Base-by-base conservation (phyloP, 495 filamentous ascomycete species). In the Neurospora cerealis region DNA sequence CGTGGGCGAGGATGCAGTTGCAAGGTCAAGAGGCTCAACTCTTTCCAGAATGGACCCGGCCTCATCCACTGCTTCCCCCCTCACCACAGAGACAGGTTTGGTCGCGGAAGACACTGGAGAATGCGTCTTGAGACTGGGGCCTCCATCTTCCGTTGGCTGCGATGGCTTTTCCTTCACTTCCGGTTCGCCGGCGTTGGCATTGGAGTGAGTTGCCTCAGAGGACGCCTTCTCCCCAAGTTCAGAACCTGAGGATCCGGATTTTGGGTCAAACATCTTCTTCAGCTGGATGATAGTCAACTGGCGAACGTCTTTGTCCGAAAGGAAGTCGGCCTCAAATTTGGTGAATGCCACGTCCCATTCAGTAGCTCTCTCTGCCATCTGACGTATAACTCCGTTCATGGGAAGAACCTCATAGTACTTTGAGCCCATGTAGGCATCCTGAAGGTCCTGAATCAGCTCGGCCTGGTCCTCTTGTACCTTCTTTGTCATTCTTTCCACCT, bases 321-420 rank as follows among this genome's bases (percentile, higher is more conserved):
- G 94, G 81, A 96, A 99, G 75, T 95, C 93, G 70, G 89, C 89
- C 78, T 99, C 96, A 73, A 99, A 97, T 40, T 93, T 91, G 41
- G 89, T 88, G 81, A 99, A 99, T 4, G 88, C 88, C 32, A 88
- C 89, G 77, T 99, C 96, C 96, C 96, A 99, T 76, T 94, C 93
- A 9, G 93, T 90, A 10, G 95, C 94, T 76, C 93, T 97, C 79
- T 97, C 95, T 75, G 98, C 92, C 84, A 97, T 93, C 36, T 91
- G 91, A 78, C 95, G 88, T 54, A 97, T 87, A 40, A 94, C 93
- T 72, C 91, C 85, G 75, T 98, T 99, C 71, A 98, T 83, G 0
- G 96, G 96, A 69, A 97, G 94, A 73, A 97, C 91, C 81, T 98
- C 96, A 83, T 97, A 98, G 80, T 98, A 97, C 74, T 92, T 95